Conservation (phyloP, 306 rosid species). For the Quercus engelmannii region DNA sequence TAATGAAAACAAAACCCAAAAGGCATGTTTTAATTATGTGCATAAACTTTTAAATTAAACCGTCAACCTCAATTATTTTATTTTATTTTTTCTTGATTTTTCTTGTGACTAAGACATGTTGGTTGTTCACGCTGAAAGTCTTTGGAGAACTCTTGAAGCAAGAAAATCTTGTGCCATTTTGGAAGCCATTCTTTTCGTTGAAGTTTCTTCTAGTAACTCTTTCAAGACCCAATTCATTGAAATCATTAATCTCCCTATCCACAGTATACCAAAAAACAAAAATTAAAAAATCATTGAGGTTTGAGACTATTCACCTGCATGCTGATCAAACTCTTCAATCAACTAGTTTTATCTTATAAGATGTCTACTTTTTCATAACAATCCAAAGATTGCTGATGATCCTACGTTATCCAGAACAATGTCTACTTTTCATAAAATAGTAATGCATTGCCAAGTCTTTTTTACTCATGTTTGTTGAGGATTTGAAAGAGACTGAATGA, state of each 20-base stretch:
- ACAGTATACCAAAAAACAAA: not conserved
- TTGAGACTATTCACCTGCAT: not conserved
- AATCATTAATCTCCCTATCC: not conserved
- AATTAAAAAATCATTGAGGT: not conserved
- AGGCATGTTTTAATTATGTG: not conserved
- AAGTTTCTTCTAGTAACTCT: not conserved
- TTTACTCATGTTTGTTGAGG: not conserved
- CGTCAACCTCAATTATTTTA: not conserved
- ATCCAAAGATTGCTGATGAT: not conserved
- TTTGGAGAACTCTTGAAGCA: not conserved
- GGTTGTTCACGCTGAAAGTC: not conserved
- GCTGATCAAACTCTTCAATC: not conserved
- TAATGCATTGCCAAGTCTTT: not conserved
- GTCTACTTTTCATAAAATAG: not conserved
- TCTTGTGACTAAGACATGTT: not conserved
- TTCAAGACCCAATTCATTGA: not conserved
- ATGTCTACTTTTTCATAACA: not conserved
- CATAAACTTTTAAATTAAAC: not conserved
- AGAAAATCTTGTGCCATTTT: not conserved
- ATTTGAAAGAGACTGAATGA: not conserved
- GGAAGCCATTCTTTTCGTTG: not conserved
- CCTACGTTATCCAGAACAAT: not conserved
- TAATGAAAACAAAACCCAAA: not conserved
- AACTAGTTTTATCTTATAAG: not conserved
- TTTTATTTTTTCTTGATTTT: not conserved